Base-by-base conservation (phyloP, 1,284 basidiomycete species). In the Papiliotrema laurentii region DNA sequence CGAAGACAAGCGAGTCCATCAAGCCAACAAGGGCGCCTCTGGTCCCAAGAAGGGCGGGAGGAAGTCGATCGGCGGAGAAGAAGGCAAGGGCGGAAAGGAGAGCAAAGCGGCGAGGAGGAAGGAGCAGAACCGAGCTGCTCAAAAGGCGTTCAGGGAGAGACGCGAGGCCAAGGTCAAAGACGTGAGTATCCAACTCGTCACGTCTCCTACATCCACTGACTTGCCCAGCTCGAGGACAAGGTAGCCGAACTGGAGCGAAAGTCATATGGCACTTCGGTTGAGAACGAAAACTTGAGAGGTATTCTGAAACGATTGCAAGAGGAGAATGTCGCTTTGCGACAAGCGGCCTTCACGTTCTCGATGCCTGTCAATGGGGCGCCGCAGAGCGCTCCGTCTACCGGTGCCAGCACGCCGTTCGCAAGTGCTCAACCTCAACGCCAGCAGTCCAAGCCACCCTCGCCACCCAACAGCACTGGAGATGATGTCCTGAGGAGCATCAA, bases 111-210 rank as follows among this genome's bases (percentile, higher is more conserved):
- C 65, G 28, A 63, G 67, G 35, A 58, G 74, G 26, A 75, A 75
- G 60, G 73, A 75, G 49, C 73, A 75, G 58, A 75, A 75, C 48
- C 58, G 75, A 24, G 69, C 70, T 1, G 75, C 75, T 1, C 75
- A 76, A 55, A 72, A 73, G 51, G 73, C 73, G 0, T 76, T 76
- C 63, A 54, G 75, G 14, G 74, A 76, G 52, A 52, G 75, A 9
- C 58, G 71, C 11, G 75, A 76, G 53, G 63, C 64, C 16, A 66
- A 69, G 31, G 73, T 74, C 49, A 69, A 68, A 47, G 68, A 72
- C 47, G 72, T 73, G 52, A 64, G 72, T 64, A 19, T 13, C 19
- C 7, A 13, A 7, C 3, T 24, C 14, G 6, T 19, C 30, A n/a
- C n/a, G n/a, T n/a, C n/a, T n/a, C n/a, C n/a, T n/a, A n/a, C n/a